Percentiles rank a stretch among this genome's conserved stretches.
Evolutionary conservation across 2,329 filamentous ascomycete genomes (phyloP).

Genomic region (Penicillium palitans): DNA sequence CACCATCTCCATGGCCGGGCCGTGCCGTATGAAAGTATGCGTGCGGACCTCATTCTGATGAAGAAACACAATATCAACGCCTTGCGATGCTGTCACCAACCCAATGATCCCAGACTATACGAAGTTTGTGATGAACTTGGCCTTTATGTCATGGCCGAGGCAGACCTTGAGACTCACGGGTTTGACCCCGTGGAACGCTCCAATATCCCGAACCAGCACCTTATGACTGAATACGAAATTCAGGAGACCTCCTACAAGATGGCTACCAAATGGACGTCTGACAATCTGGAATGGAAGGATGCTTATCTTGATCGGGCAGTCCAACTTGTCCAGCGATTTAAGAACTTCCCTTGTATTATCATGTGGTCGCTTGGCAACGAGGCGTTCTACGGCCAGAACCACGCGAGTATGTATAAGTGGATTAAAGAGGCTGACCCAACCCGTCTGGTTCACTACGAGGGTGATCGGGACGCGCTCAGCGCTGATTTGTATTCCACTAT

Average conservation of each 20-base stretch:
- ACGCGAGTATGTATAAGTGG: slow-evolving; percentile 66
- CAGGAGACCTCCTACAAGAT: slow-evolving; percentile 58
- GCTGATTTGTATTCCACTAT: slow-evolving; percentile 71
- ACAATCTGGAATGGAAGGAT: slow-evolving; percentile 45
- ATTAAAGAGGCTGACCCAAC: slow-evolving; percentile 58
- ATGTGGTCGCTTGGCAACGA: slow-evolving; percentile 75
- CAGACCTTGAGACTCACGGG: slow-evolving; percentile 41
- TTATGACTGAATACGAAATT: slow-evolving; percentile 50
- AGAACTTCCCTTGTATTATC: slow-evolving; percentile 68
- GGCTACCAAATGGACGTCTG: slow-evolving; percentile 55
- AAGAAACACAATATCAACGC: slow-evolving; percentile 72
- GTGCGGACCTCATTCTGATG: slow-evolving; percentile 65
- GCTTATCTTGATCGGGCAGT: slow-evolving; percentile 68
- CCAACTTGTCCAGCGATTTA: slow-evolving; percentile 66
- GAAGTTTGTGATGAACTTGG: slow-evolving; percentile 39
- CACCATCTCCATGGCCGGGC: slow-evolving; percentile 64
- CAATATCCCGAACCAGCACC: slow-evolving; percentile 59
- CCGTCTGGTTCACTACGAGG: slow-evolving; percentile 67
- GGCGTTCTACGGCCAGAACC: slow-evolving; percentile 69
- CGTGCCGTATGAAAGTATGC: slow-evolving; percentile 63
- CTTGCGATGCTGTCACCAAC: slow-evolving; percentile 67
- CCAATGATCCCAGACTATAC: slow-evolving; percentile 51
- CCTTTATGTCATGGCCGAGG: slow-evolving; percentile 40
- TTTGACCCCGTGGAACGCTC: slow-evolving; percentile 48
- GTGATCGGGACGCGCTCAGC: slow-evolving; percentile 58